Conservation (phyloP, 2,329 filamentous ascomycete species). For the Westerdykella sp. region DNA sequence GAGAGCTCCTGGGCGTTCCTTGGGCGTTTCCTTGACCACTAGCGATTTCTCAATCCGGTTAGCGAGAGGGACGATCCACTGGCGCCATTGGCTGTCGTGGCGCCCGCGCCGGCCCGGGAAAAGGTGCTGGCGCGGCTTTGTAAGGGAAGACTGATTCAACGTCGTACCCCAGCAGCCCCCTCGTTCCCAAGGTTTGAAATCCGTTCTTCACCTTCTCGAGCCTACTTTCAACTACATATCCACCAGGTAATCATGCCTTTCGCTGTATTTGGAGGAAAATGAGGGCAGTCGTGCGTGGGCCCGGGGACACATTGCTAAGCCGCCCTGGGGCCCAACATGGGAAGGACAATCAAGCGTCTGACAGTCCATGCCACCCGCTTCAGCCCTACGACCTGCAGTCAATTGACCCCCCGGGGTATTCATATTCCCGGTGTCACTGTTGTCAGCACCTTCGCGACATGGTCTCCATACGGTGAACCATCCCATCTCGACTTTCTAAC, state of each 20-base stretch:
- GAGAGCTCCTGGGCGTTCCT: too few species aligned
- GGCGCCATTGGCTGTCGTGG: neutral
- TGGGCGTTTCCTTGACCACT: too few species aligned
- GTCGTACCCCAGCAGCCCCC: too few species aligned
- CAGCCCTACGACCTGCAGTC: conserved; percentile 23
- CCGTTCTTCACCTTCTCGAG: too few species aligned
- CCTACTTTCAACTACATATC: too few species aligned
- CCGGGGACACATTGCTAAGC: neutral
- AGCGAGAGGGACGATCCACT: neutral
- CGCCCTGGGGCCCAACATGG: conserved; percentile 7
- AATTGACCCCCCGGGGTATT: conserved; percentile 9
- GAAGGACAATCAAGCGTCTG: conserved; percentile 27
- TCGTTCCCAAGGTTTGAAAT: too few species aligned
- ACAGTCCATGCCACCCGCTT: conserved; percentile 11
- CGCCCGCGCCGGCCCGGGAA: too few species aligned
- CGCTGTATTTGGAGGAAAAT: too few species aligned
- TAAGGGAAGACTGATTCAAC: too few species aligned
- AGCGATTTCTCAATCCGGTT: neutral
- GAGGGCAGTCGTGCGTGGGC: neutral
- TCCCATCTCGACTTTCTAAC: conserved; percentile 1
- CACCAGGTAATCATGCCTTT: too few species aligned
- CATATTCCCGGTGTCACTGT: conserved; percentile 1
- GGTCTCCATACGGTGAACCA: conserved; percentile 16
- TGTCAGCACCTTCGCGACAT: conserved; percentile 13
- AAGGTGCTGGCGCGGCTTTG: too few species aligned